Evolutionary conservation across 2,329 filamentous ascomycete species (phyloP).

Genomic region (Xylariaceae sp.): DNA sequence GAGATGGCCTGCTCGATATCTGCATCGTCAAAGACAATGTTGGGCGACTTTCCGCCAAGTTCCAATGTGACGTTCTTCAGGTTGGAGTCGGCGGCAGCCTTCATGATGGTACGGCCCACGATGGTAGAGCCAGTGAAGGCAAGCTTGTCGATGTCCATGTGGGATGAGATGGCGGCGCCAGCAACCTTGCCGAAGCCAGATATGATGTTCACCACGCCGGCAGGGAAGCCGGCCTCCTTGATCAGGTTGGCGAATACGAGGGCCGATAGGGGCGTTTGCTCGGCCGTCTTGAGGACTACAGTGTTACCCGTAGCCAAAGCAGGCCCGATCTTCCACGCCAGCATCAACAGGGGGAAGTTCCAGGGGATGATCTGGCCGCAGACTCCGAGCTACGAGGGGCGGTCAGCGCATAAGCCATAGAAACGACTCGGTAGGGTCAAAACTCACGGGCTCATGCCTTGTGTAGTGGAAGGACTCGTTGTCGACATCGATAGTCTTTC

Average conservation of each 20-base stretch:
- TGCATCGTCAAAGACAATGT: constrained; percentile 74
- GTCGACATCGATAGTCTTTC: constrained; percentile 77
- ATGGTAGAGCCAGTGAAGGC: constrained; percentile 75
- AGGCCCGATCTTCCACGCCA: constrained; percentile 75
- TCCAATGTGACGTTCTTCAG: constrained; percentile 78
- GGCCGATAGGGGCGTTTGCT: constrained; percentile 68
- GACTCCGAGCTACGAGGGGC: constrained; percentile 25
- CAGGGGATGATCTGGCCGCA: constrained; percentile 86
- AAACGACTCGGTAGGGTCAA: background rate
- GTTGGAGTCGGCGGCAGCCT: constrained; percentile 71
- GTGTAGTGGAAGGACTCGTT: constrained; percentile 81
- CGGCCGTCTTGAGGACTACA: constrained; percentile 67
- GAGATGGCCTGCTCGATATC: constrained; percentile 71
- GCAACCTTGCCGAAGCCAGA: constrained; percentile 74
- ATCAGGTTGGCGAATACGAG: constrained; percentile 60
- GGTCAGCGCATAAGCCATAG: constrained; percentile 4
- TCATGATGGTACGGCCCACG: constrained; percentile 72
- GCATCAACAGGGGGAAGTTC: constrained; percentile 83
- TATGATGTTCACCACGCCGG: constrained; percentile 71
- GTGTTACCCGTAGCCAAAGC: constrained; percentile 69
- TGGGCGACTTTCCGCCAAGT: constrained; percentile 74
- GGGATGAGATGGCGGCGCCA: constrained; percentile 67
- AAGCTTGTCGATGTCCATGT: constrained; percentile 80
- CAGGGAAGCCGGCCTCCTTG: constrained; percentile 73
- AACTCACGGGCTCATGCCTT: constrained; percentile 62